These are phyloP conservation scores for Striga asiatica DNA, from an alignment of 257 asterid genomes.

Conservation along the genomic window DNA sequence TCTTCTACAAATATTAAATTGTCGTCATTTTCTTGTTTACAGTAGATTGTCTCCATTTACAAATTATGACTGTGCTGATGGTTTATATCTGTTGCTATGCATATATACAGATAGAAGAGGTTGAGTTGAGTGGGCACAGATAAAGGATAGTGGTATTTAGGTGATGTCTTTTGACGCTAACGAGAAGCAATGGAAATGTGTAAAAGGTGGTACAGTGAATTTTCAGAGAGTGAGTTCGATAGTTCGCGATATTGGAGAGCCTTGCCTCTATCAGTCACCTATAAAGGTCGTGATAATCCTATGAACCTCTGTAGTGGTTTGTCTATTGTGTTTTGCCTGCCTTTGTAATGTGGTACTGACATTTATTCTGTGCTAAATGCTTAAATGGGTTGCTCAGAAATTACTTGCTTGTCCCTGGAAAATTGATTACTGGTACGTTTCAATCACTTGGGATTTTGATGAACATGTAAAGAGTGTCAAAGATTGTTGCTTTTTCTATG, in stretches of 20 bases:
- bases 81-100: slow-evolving; percentile 7
- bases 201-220: slow-evolving; percentile 55
- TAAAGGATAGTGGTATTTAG: slow-evolving; percentile 18
- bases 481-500: not conserved
- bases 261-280: slow-evolving; percentile 84
- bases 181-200: slow-evolving; percentile 85
- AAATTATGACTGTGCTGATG: not conserved
- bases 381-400: not conserved
- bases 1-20: not conserved
- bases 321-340: not conserved
- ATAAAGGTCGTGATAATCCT: slow-evolving; percentile 70
- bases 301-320: slow-evolving; percentile 29
- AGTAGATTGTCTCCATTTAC: not conserved
- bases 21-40: not conserved
- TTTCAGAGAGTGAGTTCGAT: slow-evolving; percentile 75
- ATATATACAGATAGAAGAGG: slow-evolving; percentile 19
- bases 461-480: not conserved
- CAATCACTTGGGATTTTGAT: too few relatives aligned
- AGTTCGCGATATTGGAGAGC: slow-evolving; percentile 92
- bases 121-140: slow-evolving; percentile 8
- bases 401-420: not conserved
- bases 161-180: slow-evolving; percentile 80
- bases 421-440: not conserved
- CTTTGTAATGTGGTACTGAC: not conserved
- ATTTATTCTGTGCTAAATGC: not conserved